Base-by-base conservation (phyloP, 2,329 filamentous ascomycete species). In the Penicillium frequentans region DNA sequence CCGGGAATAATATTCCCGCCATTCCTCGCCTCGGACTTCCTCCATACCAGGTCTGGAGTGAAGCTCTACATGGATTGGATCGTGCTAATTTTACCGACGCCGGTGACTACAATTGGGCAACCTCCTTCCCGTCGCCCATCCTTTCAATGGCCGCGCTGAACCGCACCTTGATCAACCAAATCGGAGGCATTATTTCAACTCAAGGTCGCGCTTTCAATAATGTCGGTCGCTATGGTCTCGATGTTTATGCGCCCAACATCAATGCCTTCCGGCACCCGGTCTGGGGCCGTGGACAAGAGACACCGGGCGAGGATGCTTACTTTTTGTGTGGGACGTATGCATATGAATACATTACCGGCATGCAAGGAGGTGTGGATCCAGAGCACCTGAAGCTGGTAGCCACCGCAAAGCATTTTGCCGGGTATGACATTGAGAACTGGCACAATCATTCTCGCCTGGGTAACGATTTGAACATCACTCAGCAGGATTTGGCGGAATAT, bases 161-260 rank as follows among this genome's bases (percentile, higher is more conserved):
- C 60, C 85, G 88, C 60, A 79, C 80, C 0, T 71, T 90, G 31
- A 82, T 90, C 60, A 69, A 79, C 21, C 73, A 79, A 6, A 81
- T 90, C 3, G 86, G 81, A 2, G 76, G 70, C 2, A 79, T 85
- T 4, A 69, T 77, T 31, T 76, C 75, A 5, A 88, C 82, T 0
- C 86, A 90, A 67, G 85, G 84, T 0, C 78, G 87, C 39, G 86
- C 87, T 0, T 90, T 88, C 67, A 85, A 78, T 65, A 90, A 90
- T 63, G 79, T 70, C 8, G 83, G 82, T 3, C 75, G 79, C 13
- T 81, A 63, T 45, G 69, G 71, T 74, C 49, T 64, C 14, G 60
- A 61, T 48, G 61, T 57, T 66, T 88, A 84, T 82, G 87, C 86
- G 0, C 86, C 86, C 0, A 87, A 88, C 64, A 84, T 88, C 67